These are phyloP conservation scores for Micractinium conductrix DNA, from an alignment of 139 green algal species.

Conservation along the genomic window DNA sequence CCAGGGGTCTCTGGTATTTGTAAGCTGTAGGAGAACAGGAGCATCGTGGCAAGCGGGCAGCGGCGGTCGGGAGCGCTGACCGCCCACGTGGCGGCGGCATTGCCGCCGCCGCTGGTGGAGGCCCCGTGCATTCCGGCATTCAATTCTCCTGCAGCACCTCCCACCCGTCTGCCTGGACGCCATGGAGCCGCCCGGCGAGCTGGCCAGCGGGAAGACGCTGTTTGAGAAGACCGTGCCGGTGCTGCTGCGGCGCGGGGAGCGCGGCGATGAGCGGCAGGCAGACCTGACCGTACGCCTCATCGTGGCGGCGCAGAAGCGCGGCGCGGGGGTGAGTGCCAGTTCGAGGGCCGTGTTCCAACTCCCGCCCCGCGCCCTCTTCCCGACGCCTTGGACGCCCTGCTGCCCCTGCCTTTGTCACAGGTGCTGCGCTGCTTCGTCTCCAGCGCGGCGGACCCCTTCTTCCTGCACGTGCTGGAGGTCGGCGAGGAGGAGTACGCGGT, in stretches of 20 bases:
- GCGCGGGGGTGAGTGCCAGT: slow-evolving; percentile 6
- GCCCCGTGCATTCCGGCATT: too few species aligned
- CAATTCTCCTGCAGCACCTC: background rate
- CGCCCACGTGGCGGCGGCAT: too few species aligned
- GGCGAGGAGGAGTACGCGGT: slow-evolving; percentile 89
- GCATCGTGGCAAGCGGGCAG: background rate
- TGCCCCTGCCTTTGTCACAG: slow-evolving; percentile 31
- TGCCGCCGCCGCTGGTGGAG: too few species aligned
- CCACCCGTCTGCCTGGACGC: background rate
- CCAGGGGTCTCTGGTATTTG: too few species aligned
- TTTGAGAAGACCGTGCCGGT: slow-evolving; percentile 80
- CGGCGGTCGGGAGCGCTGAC: too few species aligned
- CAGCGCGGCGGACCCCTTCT: slow-evolving; percentile 76
- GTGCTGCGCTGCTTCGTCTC: slow-evolving; percentile 80
- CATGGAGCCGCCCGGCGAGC: background rate
- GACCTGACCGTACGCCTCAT: slow-evolving; percentile 18
- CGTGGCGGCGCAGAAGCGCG: background rate
- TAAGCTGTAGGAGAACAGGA: too few species aligned
- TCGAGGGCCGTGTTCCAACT: background rate
- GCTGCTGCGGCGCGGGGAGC: slow-evolving; percentile 59
- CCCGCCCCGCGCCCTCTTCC: background rate
- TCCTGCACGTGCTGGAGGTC: slow-evolving; percentile 89
- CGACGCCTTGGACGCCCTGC: background rate
- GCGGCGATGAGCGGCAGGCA: background rate
- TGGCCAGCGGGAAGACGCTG: slow-evolving; percentile 51